Evolutionary conservation across 768 basidiomycete species (phyloP).

Genomic region (Crepidotus variabilis): DNA sequence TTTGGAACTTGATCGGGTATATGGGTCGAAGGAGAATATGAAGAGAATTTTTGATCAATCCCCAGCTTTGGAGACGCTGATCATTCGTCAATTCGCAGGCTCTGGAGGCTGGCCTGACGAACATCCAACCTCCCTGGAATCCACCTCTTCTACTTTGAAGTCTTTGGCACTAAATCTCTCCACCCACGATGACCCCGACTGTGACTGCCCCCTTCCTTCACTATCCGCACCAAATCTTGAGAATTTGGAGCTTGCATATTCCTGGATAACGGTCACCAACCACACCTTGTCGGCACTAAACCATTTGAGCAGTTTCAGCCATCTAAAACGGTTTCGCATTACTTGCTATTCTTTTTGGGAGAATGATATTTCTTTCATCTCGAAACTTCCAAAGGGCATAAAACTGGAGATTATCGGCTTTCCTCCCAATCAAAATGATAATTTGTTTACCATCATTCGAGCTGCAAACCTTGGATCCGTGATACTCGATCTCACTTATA

Average conservation of each 20-base stretch:
- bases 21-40: slow-evolving; percentile 11
- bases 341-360: slow-evolving; percentile 3
- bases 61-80: slow-evolving; percentile 13
- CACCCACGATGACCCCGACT: slow-evolving; percentile 6
- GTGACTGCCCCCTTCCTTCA: slow-evolving; percentile 18
- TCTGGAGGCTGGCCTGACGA: not conserved
- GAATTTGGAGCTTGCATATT: slow-evolving; percentile 23
- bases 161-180: slow-evolving; percentile 21
- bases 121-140: not conserved
- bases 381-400: slow-evolving; percentile 9
- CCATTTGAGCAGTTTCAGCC: slow-evolving; percentile 8
- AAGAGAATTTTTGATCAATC: slow-evolving; percentile 13
- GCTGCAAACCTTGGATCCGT: slow-evolving; percentile 10
- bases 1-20: slow-evolving; percentile 16
- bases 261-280: slow-evolving; percentile 3
- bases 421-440: not conserved
- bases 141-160: slow-evolving; percentile 19
- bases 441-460: slow-evolving; percentile 5
- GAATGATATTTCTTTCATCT: slow-evolving; percentile 7
- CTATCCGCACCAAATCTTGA: slow-evolving; percentile 25
- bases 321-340: slow-evolving; percentile 12
- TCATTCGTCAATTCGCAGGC: slow-evolving; percentile 9
- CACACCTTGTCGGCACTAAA: slow-evolving; percentile 6
- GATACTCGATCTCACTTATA: slow-evolving; percentile 8
- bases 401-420: slow-evolving; percentile 11